These are phyloP conservation scores for Globisporangium heterothallicum DNA, from an alignment of 352 stramenopile species.

Conservation along the genomic window DNA sequence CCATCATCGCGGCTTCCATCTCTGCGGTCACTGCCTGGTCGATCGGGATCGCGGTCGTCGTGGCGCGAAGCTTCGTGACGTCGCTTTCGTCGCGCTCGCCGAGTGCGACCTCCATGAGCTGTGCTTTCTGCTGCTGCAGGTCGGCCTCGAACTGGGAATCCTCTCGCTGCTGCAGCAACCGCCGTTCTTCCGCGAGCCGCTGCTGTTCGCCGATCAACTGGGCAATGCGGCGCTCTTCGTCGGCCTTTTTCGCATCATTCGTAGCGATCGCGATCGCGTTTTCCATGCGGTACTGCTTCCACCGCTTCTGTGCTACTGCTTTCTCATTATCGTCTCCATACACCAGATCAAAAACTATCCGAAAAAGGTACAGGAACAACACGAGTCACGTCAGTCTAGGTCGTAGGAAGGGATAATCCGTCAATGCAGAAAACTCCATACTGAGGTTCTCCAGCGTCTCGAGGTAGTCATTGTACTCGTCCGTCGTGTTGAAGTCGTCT, in stretches of 20 bases:
- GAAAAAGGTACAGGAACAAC: slow-evolving; percentile 8
- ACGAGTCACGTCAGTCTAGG: slow-evolving; percentile 1
- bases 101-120: slow-evolving; percentile 83
- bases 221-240: slow-evolving; percentile 81
- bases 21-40: slow-evolving; percentile 83
- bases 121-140: slow-evolving; percentile 70
- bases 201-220: slow-evolving; percentile 83
- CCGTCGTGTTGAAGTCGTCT: slow-evolving; percentile 81
- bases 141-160: slow-evolving; percentile 80
- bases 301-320: slow-evolving; percentile 67
- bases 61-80: slow-evolving; percentile 62
- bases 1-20: slow-evolving; percentile 88
- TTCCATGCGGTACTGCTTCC: slow-evolving; percentile 81
- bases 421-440: slow-evolving; percentile 23
- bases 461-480: slow-evolving; percentile 86
- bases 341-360: slow-evolving; percentile 77
- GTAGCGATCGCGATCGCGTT: slow-evolving; percentile 80
- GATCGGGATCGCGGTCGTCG: slow-evolving; percentile 79
- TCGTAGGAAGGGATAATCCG: neutral
- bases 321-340: slow-evolving; percentile 76
- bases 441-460: slow-evolving; percentile 82
- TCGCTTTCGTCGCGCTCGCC: slow-evolving; percentile 79
- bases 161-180: slow-evolving; percentile 70
- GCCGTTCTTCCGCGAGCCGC: slow-evolving; percentile 67
- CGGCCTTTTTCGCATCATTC: slow-evolving; percentile 81